Conservation (phyloP, 208 protist genomes). For the Leptomonas seymouri region DNA sequence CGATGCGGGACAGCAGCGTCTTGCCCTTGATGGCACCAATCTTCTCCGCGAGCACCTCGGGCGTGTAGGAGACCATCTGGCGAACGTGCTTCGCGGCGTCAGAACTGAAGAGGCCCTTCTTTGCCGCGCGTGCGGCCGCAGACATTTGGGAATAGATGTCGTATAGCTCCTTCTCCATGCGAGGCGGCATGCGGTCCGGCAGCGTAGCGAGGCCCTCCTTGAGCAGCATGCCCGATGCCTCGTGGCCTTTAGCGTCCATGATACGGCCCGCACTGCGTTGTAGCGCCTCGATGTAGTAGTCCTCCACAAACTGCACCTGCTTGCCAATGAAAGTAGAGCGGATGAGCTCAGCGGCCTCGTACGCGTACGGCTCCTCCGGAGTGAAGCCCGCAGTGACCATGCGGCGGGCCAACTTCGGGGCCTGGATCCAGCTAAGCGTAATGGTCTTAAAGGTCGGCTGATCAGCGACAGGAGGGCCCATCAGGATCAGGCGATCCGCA, state of each 20-base stretch:
- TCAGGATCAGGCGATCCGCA: conserved; percentile 84
- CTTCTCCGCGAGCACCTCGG: conserved; percentile 49
- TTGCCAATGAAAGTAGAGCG: conserved; percentile 87
- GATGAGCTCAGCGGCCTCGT: conserved; percentile 86
- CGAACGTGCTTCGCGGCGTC: conserved; percentile 70
- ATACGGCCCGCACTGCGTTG: conserved; percentile 77
- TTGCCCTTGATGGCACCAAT: conserved; percentile 56
- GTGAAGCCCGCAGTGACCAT: conserved; percentile 63
- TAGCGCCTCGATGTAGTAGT: conserved; percentile 86
- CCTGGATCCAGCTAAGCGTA: conserved; percentile 87
- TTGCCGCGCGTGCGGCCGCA: conserved; percentile 45
- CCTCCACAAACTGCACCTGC: conserved; percentile 82
- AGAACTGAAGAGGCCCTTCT: conserved; percentile 75
- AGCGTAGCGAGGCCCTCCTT: conserved; percentile 74
- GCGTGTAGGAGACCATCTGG: conserved; percentile 43
- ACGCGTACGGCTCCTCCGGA: conserved; percentile 85
- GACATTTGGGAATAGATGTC: conserved; percentile 61
- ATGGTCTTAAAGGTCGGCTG: conserved; percentile 74
- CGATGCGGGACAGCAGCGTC: conserved; percentile 68
- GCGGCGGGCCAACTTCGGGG: conserved; percentile 68
- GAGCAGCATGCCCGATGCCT: conserved; percentile 73
- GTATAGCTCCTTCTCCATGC: conserved; percentile 75
- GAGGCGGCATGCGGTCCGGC: conserved; percentile 51
- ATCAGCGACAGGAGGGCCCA: conserved; percentile 58
- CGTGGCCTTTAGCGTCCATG: conserved; percentile 41